Base-by-base conservation (phyloP, 108 stramenopile genomes). In the Thalassiosira profunda region DNA sequence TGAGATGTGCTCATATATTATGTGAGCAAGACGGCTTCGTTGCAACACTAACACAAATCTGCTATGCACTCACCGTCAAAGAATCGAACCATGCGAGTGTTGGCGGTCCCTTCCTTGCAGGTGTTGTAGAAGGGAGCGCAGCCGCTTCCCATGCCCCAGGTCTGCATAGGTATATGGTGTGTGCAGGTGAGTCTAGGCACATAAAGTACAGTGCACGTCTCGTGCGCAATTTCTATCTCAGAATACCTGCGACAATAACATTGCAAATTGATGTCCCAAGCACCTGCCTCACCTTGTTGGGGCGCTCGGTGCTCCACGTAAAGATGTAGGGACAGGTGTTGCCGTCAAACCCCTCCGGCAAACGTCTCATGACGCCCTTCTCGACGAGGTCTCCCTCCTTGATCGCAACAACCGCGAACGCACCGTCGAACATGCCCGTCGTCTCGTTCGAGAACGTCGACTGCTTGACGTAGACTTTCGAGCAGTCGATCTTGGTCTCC, bases 121-220 rank as follows among this genome's bases (percentile, higher is more conserved):
- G 88, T 89, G 52, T 89, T 89, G 75, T 86, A 89, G 44, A 74
- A 89, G 38, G 88, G 78, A 36, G 88, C 60, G 64, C 85, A 86
- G 20, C 88, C 88, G 43, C 72, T 75, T 49, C 81, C 88, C 88
- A 89, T 89, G 33, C 78, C 88, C 88, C 88, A 89, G 5, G 71
- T 76, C 76, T 83, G 20, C 46, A 12, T 11, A 38, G n/a, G 11
- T 21, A 31, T 31, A 68, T 29, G 25, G 23, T 11, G 28, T 28
- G 21, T 23, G 51, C 23, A 20, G 40, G 17, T 12, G 17, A 35
- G n/a, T n/a, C n/a, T n/a, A n/a, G n/a, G 25, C 12, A 51, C 2
- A 51, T 17, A 8, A 52, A 52, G 24, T 0, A 45, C 11, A 12
- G 29, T 21, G 2, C 47, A 4, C 29, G n/a, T 20, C 24, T 21